Evolutionary conservation across 75 land plant genomes (phyloP), one percentile per base, ranked within the genome.

Genomic region (Sequoia sempervirens): DNA sequence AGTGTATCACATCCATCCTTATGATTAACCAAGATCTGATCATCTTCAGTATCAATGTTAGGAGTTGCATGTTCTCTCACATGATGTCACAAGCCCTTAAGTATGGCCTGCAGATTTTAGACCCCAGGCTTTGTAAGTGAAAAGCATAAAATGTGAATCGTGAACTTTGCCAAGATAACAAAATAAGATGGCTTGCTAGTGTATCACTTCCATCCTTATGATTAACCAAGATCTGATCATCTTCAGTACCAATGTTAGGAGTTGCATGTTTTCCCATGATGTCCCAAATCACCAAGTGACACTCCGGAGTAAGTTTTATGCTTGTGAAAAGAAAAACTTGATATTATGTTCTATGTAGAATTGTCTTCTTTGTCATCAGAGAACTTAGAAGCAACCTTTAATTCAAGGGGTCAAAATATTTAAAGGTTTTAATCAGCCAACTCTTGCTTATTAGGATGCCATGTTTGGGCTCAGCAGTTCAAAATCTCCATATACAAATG

Each of bases 91-190:
- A 34, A 34, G 36, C 30, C 99, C 99, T 81, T 94, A 98, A 68
- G 95, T 97, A 52, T 95, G 84, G 81, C 95, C 99, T 14, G 99
- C 95, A 30, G 99, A 98, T 38, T 96, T 91, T 32, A 97, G 82
- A 20, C 98, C 96, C 99, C 99, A 97, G 53, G 99, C 98, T 86
- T 97, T 97, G 89, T 98, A 95, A 52, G 98, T 90, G 84, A 95
- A 97, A 4, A 96, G 96, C 70, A 97, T 94, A 80, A 95, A 95
- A 83, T 95, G 85, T 17, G 99, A 97, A 76, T 95, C 99, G 84
- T 95, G 99, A 15, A 97, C 99, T 90, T 97, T 97, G 84, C 98
- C 94, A 54, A 97, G 90, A 89, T 97, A 98, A 79, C 95, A 97
- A 84, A 97, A 97, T 17, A 98, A 97, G 80, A 96, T 90, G 0